Evolutionary conservation across 169 alveolate genomes (phyloP).

Genomic region (Cryptosporidium canis): DNA sequence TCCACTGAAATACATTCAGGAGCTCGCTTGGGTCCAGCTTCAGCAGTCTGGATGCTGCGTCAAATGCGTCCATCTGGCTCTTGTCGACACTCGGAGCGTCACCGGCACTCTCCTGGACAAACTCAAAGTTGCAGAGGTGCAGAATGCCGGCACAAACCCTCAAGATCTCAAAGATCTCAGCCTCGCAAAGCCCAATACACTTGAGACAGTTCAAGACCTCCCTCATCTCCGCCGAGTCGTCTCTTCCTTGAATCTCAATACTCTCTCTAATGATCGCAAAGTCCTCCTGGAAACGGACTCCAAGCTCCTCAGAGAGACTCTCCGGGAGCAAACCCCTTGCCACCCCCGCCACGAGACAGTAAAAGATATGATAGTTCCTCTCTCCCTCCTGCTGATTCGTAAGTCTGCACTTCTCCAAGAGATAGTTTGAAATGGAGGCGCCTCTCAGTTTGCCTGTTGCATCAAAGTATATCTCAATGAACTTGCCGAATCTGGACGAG

Average conservation of each 20-base stretch:
- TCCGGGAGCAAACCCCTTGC: constrained; percentile 61
- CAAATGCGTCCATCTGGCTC: constrained; percentile 71
- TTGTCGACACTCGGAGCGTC: constrained; percentile 54
- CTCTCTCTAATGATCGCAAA: constrained; percentile 72
- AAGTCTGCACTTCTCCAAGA: constrained; percentile 91
- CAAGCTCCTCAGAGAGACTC: constrained; percentile 7
- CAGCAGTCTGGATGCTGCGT: constrained; percentile 73
- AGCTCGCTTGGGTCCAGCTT: constrained; percentile 72
- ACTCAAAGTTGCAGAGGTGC: constrained; percentile 85
- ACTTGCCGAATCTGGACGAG: constrained; percentile 98
- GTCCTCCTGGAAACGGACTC: constrained; percentile 1
- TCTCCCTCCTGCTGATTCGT: constrained; percentile 83
- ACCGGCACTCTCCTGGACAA: constrained; percentile 74
- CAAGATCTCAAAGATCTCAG: constrained; percentile 78
- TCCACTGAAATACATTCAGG: constrained; percentile 73
- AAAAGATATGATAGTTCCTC: constrained; percentile 87
- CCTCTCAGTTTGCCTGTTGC: constrained; percentile 84
- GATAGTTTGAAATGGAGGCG: constrained; percentile 81
- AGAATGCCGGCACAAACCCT: constrained; percentile 80
- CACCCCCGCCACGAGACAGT: constrained; percentile 82
- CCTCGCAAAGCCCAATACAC: constrained; percentile 79
- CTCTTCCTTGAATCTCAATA: constrained; percentile 79
- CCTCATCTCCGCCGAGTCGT: constrained; percentile 81
- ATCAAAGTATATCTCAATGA: constrained; percentile 92
- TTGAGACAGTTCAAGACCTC: constrained; percentile 83